Evolutionary conservation across 73 alveolate genomes (phyloP).

Genomic region (Stentor coeruleus): DNA sequence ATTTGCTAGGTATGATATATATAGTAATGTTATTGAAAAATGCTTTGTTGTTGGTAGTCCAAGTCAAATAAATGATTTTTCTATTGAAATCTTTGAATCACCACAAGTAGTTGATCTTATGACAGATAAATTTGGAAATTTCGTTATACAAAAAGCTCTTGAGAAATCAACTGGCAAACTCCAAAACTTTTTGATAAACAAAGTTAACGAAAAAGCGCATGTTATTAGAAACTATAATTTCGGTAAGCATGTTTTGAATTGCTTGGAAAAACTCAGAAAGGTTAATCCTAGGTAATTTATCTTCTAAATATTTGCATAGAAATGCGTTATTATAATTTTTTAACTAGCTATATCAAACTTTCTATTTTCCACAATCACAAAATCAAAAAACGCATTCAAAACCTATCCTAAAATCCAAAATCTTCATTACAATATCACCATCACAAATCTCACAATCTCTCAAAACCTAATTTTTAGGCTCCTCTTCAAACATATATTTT

Average conservation of each 20-base stretch:
- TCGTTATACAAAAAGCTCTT: conserved; percentile 81
- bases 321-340: too few relatives aligned
- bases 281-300: too few relatives aligned
- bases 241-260: conserved; percentile 53
- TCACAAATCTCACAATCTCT: too few relatives aligned
- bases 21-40: conserved; percentile 75
- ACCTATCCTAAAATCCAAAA: too few relatives aligned
- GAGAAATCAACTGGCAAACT: conserved; percentile 59
- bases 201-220: conserved; percentile 44
- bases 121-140: conserved; percentile 89
- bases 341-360: too few relatives aligned
- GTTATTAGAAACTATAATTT: conserved; percentile 32
- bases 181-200: conserved; percentile 45
- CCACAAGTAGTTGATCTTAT: conserved; percentile 47
- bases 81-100: conserved; percentile 53
- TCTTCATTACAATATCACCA: too few relatives aligned
- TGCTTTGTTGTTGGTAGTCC: conserved; percentile 50
- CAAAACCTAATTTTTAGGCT: too few relatives aligned
- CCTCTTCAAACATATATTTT: too few relatives aligned
- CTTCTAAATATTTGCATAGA: conserved; percentile 19
- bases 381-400: too few relatives aligned
- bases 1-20: too few relatives aligned
- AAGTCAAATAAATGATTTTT: conserved; percentile 38
- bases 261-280: conserved; percentile 41
- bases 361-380: too few relatives aligned